Evolutionary conservation across 2,329 filamentous ascomycete species (phyloP), one percentile per base, ranked within the genome.

Genomic region (Sporothrix pallida): DNA sequence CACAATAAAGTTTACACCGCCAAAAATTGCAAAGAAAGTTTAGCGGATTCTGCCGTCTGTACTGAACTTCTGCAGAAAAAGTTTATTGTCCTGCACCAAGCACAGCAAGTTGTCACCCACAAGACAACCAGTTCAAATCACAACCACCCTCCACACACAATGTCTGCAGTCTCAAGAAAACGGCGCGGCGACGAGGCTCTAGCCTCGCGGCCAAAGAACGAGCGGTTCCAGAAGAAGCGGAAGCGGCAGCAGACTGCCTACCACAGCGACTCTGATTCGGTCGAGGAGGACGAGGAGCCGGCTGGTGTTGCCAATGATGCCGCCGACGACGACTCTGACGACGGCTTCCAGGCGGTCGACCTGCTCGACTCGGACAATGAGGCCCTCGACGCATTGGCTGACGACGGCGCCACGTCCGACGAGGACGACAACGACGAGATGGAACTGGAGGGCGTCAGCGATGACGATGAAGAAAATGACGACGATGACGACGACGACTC

Each of bases 351-450:
- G 44, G 84, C 87, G 1, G 85, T 88, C 75, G 84, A 88, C 76
- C 81, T 89, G 17, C 82, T 88, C 69, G 87, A 88, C 78, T 88
- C 87, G 5, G 87, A 89, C 77, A 78, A 84, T n/a, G 87, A 89
- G 72, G 86, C 88, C 72, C 83, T 89, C 71, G 84, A 88, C 76
- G 84, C 85, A 58, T 79, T 80, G 6, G 86, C 85, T 20, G 87
- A 89, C 74, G 86, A 88, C 58, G 82, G 84, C 1, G 71, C 68
- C 2, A 67, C 74, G 0, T 69, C 56, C 6, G 72, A 74, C 52
- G 75, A 74, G 8, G 76, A 76, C 17, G 80, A 82, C 2, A 81
- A 81, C n/a, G 79, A 79, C 3, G 79, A 80, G 20, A 81, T 37
- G 12, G 76, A 75, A 13, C 13, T 67, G 12, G 62, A 48, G 42